These are phyloP conservation scores for Coniosporium apollinis DNA, from an alignment of 495 filamentous ascomycete genomes.

Conservation along the genomic window DNA sequence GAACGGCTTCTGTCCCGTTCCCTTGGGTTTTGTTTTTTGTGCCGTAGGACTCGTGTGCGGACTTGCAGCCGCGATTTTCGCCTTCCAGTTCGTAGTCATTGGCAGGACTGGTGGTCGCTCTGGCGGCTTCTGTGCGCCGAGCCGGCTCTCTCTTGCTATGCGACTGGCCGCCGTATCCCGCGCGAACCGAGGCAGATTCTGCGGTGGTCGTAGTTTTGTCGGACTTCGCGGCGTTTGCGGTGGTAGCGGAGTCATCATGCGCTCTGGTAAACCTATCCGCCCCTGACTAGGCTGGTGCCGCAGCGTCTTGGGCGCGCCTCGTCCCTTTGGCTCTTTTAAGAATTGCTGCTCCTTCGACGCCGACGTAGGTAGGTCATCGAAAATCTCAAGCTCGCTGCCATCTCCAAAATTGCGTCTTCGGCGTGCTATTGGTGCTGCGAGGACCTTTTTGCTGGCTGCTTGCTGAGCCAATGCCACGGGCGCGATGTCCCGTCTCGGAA, in stretches of 20 bases:
- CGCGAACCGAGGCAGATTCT: conserved; percentile 64
- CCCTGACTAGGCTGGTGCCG: conserved; percentile 2
- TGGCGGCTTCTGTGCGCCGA: background rate
- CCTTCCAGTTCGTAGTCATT: conserved; percentile 61
- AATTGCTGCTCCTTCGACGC: conserved; percentile 64
- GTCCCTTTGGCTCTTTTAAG: conserved; percentile 57
- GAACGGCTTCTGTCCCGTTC: conserved; percentile 40
- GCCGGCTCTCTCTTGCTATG: conserved; percentile 60
- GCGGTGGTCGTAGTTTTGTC: conserved; percentile 25
- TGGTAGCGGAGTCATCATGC: conserved; percentile 27
- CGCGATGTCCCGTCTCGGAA: conserved; percentile 19
- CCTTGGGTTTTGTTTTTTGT: conserved; percentile 30
- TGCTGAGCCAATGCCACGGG: conserved; percentile 32
- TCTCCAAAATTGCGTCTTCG: conserved; percentile 66
- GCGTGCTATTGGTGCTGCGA: conserved; percentile 61
- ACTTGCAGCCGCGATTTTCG: conserved; percentile 46
- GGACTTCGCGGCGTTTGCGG: conserved; percentile 35
- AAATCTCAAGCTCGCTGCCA: conserved; percentile 77
- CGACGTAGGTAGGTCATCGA: conserved; percentile 90
- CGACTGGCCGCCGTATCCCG: conserved; percentile 82
- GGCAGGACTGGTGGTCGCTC: conserved; percentile 22
- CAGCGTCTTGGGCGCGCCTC: conserved; percentile 43
- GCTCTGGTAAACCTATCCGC: conserved; percentile 7
- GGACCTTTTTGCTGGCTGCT: conserved; percentile 42
- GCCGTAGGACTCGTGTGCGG: conserved; percentile 40